A percentile compares a stretch with the other conserved stretches of the same genome.
Conservation (phyloP, 139 green algal species). For the Deuterostichococcus epilithicus region DNA sequence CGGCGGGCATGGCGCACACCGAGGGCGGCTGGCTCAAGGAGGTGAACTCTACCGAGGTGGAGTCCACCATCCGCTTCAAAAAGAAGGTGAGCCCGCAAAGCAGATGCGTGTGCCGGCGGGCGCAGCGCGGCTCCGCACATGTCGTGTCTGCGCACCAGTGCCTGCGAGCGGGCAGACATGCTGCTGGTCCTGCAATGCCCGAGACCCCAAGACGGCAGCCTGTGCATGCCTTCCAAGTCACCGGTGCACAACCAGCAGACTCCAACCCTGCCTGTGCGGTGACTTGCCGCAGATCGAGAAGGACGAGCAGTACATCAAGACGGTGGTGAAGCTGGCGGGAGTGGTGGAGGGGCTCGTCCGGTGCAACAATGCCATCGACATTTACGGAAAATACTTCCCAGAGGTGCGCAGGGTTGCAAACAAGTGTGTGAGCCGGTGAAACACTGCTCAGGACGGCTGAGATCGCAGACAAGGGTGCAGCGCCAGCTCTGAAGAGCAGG, state of each 20-base stretch:
- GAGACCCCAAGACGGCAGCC: too few relatives aligned
- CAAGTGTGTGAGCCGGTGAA: too few relatives aligned
- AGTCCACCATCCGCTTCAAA: conserved; percentile 77
- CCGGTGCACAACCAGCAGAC: too few relatives aligned
- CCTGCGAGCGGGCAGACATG: too few relatives aligned
- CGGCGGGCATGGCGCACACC: conserved; percentile 76
- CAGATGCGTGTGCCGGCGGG: conserved; percentile 1
- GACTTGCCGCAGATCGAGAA: conserved; percentile 73
- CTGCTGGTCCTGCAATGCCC: too few relatives aligned
- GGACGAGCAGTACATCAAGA: conserved; percentile 92
- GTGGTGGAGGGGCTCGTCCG: conserved; percentile 79
- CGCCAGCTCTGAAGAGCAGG: too few relatives aligned
- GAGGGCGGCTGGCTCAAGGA: conserved; percentile 95
- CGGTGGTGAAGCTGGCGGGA: conserved; percentile 58
- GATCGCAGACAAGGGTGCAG: neutral
- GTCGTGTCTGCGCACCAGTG: too few relatives aligned
- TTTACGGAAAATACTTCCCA: conserved; percentile 92
- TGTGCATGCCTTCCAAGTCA: too few relatives aligned
- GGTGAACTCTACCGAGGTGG: conserved; percentile 81
- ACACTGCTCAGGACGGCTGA: neutral
- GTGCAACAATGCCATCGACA: conserved; percentile 95
- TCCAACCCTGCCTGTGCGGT: too few relatives aligned
- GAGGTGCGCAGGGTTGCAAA: too few relatives aligned
- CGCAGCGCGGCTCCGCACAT: too few relatives aligned
- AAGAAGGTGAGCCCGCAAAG: conserved; percentile 34